These are phyloP conservation scores for Penicillium italicum DNA, from an alignment of 2,329 filamentous ascomycete species.

Conservation along the genomic window DNA sequence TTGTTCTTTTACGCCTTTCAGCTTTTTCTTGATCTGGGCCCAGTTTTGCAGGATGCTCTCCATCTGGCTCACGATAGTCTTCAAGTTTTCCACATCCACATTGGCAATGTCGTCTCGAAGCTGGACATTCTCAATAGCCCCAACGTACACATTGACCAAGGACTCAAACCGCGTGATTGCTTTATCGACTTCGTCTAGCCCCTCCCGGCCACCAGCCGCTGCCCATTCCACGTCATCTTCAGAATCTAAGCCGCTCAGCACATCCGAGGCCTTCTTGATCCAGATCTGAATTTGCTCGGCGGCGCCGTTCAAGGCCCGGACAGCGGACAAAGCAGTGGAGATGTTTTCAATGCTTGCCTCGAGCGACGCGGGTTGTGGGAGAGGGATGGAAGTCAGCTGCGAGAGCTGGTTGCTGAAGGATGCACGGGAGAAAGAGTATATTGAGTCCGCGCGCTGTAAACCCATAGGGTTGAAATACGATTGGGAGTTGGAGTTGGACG, in stretches of 20 bases:
- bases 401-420: slow-evolving; percentile 92
- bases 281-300: slow-evolving; percentile 90
- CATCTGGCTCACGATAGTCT: slow-evolving; percentile 78
- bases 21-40: slow-evolving; percentile 71
- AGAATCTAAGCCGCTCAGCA: slow-evolving; percentile 82
- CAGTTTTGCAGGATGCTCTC: slow-evolving; percentile 81
- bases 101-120: slow-evolving; percentile 68
- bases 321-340: slow-evolving; percentile 76
- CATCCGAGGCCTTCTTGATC: slow-evolving; percentile 88
- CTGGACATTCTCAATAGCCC: slow-evolving; percentile 90
- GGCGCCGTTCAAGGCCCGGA: slow-evolving; percentile 76
- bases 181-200: slow-evolving; percentile 55
- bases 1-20: slow-evolving; percentile 79
- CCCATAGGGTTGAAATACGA: slow-evolving; percentile 46
- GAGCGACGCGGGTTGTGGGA: slow-evolving; percentile 80
- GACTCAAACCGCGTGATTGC: slow-evolving; percentile 81
- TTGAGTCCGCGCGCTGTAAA: slow-evolving; percentile 69
- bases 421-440: slow-evolving; percentile 86
- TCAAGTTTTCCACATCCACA: slow-evolving; percentile 69
- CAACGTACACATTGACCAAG: slow-evolving; percentile 86
- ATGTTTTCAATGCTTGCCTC: slow-evolving; percentile 81
- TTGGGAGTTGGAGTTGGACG: slow-evolving; percentile 34
- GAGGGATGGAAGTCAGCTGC: slow-evolving; percentile 82
- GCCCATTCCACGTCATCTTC: slow-evolving; percentile 98
- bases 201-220: slow-evolving; percentile 69